Base-by-base conservation (phyloP, 495 filamentous ascomycete species). In the Penicillium steckii region DNA sequence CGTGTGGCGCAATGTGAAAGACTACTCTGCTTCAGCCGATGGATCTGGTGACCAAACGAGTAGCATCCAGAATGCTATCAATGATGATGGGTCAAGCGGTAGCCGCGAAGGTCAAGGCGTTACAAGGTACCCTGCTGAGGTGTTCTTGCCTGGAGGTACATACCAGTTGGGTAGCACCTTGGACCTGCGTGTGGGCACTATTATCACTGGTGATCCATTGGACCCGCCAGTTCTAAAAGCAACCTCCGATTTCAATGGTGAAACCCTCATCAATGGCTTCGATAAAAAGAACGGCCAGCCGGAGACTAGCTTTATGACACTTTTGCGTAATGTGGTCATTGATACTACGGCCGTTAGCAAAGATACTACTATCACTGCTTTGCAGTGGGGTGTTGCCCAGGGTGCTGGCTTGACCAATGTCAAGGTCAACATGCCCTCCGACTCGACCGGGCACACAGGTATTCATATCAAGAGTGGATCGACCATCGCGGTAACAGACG, bases 391-490 rank as follows among this genome's bases (percentile, higher is more conserved):
- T 2, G 84, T 85, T 24, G 82, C 85, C 13, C 68, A 89, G 57
- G 85, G 83, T 1, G 82, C 84, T 21, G 83, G 82, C 52, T 67
- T 89, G 50, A 87, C 87, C 52, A 90, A 91, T 63, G 68, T 89
- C 22, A 74, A 80, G 40, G 88, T 91, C 66, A 76, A 82, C 50
- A 88, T 91, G 86, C 67, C 69, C 1, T 75, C 68, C 8, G 67
- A 64, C 23, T 71, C 76, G 0, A 75, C 69, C 44, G 79, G 78
- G 15, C 83, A 89, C 48, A 77, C 80, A 23, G 77, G 74, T 2
- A 67, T 80, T 29, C 46, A 62, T 23, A 53, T 69, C 37, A 55
- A 58, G 5, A 69, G 65, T 13, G 74, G 75, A 40, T 71, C 67
- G 22, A 70, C 71, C n/a, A 73, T 69, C 24, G 64, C 65, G 3